Evolutionary conservation across 225 moss, liverwort and hornwort species (phyloP), one percentile per base, ranked within the genome.

Genomic region (Marchantia paleacea): DNA sequence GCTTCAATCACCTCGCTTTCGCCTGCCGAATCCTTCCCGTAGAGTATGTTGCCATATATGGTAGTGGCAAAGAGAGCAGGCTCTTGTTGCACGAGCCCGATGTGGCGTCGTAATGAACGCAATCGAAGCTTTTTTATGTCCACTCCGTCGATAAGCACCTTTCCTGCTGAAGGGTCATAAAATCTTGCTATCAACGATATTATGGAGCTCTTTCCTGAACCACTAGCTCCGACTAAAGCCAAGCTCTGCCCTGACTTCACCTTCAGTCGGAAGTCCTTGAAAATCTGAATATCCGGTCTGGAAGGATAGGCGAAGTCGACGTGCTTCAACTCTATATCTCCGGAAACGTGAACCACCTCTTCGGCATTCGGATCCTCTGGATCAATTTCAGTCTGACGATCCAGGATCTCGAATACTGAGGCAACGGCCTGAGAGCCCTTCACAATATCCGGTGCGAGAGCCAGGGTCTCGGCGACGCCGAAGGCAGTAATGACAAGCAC

Each of bases 61-160:
- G 85, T 86, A 19, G 85, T 86, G 8, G 80, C 74, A 29, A 90
- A 90, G 4, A 90, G 76, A 4, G 86, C 85, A 12, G 90, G 90
- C 82, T 90, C 90, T 49, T 90, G 90, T 63, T 88, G 90, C 20
- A 90, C 88, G 26, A 88, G 79, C 49, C 90, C 90, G 7, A 90
- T 88, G 64, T 90, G 87, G 20, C 75, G 84, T 52, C 90, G 77
- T 26, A 90, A 69, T 1, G 85, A 83, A 28, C 86, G 80, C 8
- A 90, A 75, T 49, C 88, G 81, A 20, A 90, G 78, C 78, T 75
- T 86, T 47, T 54, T 78, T 22, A 90, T 88, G 75, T 90, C 88
- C 0, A 80, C 68, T 31, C 88, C 86, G 72, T 90, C 90, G 10
- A 90, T 86, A 16, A 88, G 81, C 49, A 90, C 90, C 79, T 84